phyloP scores from a whole-genome alignment of 345 rosid species.

The Eucalyptus erythrocorys region DNA sequence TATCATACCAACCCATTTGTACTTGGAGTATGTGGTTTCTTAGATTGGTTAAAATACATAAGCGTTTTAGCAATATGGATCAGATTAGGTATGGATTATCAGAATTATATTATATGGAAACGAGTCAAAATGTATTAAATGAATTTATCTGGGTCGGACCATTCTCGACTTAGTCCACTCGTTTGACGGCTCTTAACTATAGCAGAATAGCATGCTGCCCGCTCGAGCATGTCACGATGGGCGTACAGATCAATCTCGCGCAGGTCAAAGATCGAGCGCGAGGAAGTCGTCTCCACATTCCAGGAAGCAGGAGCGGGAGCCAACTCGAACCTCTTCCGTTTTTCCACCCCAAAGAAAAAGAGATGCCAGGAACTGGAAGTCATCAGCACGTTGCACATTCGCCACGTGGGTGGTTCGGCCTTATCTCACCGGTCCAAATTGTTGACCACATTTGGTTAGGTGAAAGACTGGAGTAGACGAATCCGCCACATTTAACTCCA shows the following conservation, averaged over 20 bases:
- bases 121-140: not conserved
- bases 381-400: not conserved
- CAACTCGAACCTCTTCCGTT: not conserved
- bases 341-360: not conserved
- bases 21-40: no score
- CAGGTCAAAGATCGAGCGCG: not conserved
- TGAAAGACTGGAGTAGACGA: not conserved
- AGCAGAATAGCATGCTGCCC: not conserved
- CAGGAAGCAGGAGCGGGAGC: not conserved
- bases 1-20: no score
- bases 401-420: not conserved
- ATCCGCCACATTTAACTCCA: not conserved
- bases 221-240: not conserved
- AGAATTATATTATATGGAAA: no score
- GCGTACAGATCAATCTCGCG: fast-evolving
- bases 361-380: not conserved
- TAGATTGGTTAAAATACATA: no score
- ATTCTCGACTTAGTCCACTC: no score
- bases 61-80: not conserved
- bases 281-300: not conserved
- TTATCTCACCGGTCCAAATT: not conserved
- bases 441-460: not conserved
- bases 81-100: fast-evolving
- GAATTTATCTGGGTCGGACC: fast-evolving
- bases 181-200: no score